Evolutionary conservation across 2,329 filamentous ascomycete genomes (phyloP).

Genomic region (Fusarium chaquense): DNA sequence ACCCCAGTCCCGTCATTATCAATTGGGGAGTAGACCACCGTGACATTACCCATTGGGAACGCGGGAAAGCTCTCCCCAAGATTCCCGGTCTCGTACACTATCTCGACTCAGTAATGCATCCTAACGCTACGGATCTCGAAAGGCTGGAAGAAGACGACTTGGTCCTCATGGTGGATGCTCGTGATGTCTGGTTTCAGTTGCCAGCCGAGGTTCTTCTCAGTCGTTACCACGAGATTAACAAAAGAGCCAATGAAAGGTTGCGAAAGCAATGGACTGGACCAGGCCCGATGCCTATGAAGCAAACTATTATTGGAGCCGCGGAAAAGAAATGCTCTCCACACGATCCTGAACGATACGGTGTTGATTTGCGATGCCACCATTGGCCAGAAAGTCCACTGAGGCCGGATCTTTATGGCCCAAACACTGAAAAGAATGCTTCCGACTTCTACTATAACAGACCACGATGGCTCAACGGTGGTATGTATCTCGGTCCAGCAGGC

Average conservation of each 20-base stretch:
- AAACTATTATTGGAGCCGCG: background rate
- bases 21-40: constrained; percentile 1
- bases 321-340: background rate
- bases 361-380: background rate
- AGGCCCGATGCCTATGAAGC: constrained; percentile 8
- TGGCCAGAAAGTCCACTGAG: constrained; percentile 9
- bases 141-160: constrained; percentile 1
- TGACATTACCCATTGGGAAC: background rate
- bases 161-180: constrained; percentile 11
- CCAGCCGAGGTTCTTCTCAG: constrained; percentile 10
- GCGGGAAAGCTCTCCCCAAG: constrained; percentile 3
- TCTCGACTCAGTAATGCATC: constrained; percentile 14
- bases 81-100: background rate
- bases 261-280: background rate
- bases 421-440: background rate
- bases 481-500: constrained; percentile 13
- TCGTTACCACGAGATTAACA: constrained; percentile 25
- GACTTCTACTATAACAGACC: background rate
- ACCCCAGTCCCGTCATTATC: constrained; percentile 1
- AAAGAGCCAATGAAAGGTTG: constrained; percentile 2
- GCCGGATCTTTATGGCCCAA: background rate
- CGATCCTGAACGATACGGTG: background rate
- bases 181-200: constrained; percentile 20
- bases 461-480: constrained; percentile 5
- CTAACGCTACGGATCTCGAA: background rate